Percentiles rank a stretch among this genome's conserved stretches.
Evolutionary conservation across 192 early-diverging fungal genomes (phyloP).

Genomic region (Jimgerdemannia lactiflua): DNA sequence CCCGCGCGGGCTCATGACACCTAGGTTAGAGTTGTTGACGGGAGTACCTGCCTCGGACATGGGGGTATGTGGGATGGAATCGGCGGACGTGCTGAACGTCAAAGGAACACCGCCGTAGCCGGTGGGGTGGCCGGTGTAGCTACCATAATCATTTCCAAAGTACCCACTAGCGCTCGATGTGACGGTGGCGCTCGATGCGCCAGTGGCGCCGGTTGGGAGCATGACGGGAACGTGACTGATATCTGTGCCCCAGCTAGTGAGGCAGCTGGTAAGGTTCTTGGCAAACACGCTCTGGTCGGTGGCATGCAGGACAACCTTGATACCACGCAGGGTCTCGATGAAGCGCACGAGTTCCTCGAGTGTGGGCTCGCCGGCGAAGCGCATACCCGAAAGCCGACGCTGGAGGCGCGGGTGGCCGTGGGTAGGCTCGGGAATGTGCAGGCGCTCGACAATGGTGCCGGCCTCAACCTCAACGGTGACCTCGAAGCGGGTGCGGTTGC

Average conservation of each 20-base stretch:
- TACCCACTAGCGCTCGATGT: not conserved
- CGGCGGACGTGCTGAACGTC: not conserved
- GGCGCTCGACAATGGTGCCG: constrained; percentile 9
- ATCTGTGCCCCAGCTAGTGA: constrained; percentile 50
- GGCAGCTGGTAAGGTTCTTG: constrained; percentile 44
- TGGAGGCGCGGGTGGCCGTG: constrained; percentile 11
- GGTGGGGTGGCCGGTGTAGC: not conserved
- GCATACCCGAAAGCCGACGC: constrained; percentile 21
- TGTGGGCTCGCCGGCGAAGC: constrained; percentile 47
- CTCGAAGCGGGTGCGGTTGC: constrained; percentile 12
- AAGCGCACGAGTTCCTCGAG: constrained; percentile 40
- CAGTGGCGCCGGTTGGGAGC: not conserved
- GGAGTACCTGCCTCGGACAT: not conserved
- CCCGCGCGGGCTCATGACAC: not conserved
- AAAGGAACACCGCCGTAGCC: not conserved
- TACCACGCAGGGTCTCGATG: constrained; percentile 35
- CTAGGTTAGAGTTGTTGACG: not conserved
- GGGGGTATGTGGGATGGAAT: not conserved
- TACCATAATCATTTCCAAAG: not conserved
- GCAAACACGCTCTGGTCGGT: constrained; percentile 51
- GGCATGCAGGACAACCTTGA: constrained; percentile 45
- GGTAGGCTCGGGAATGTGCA: not conserved
- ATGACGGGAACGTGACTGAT: constrained; percentile 40
- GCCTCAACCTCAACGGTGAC: constrained; percentile 20
- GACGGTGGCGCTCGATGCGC: not conserved